phyloP scores from a whole-genome alignment of 257 asterid species.

The Avicennia marina region DNA sequence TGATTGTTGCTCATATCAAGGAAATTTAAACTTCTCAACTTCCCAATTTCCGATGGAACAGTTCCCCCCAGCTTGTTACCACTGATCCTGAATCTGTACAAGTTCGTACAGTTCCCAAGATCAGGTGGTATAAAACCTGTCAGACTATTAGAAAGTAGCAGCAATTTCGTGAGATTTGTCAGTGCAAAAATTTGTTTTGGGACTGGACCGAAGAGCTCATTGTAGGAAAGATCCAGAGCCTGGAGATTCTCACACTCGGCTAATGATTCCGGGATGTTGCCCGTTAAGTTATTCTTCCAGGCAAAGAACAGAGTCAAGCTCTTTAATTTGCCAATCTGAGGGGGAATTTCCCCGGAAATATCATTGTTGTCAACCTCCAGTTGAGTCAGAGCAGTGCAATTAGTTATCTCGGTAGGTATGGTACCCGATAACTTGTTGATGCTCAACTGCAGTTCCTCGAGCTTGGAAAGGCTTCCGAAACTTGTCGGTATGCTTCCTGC shows the following conservation, averaged over 20 bases:
- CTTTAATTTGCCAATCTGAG: slow-evolving; percentile 48
- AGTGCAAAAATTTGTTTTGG: slow-evolving; percentile 55
- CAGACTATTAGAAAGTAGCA: slow-evolving; percentile 66
- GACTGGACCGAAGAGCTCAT: slow-evolving; percentile 66
- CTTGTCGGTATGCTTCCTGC: slow-evolving; percentile 69
- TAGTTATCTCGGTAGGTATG: slow-evolving; percentile 66
- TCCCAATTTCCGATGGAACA: slow-evolving; percentile 84
- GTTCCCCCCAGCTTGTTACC: slow-evolving; percentile 70
- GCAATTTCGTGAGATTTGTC: slow-evolving; percentile 64
- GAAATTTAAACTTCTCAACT: slow-evolving; percentile 56
- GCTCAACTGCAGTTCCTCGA: slow-evolving; percentile 77
- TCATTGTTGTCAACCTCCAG: slow-evolving; percentile 81
- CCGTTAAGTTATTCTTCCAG: slow-evolving; percentile 88
- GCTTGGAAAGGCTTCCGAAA: slow-evolving; percentile 53
- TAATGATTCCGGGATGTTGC: slow-evolving; percentile 73
- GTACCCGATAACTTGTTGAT: slow-evolving; percentile 75
- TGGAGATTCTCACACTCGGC: slow-evolving; percentile 63
- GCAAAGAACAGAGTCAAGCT: slow-evolving; percentile 73
- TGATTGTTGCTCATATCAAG: slow-evolving; percentile 73
- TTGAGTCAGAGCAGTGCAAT: slow-evolving; percentile 61
- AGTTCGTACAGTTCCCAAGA: slow-evolving; percentile 73
- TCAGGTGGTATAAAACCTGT: slow-evolving; percentile 86
- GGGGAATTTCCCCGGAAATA: slow-evolving; percentile 74
- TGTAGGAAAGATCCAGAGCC: slow-evolving; percentile 87
- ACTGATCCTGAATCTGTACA: slow-evolving; percentile 77